Conservation (phyloP, 2,329 filamentous ascomycete species). For the Alternaria hordeiaustralica region DNA sequence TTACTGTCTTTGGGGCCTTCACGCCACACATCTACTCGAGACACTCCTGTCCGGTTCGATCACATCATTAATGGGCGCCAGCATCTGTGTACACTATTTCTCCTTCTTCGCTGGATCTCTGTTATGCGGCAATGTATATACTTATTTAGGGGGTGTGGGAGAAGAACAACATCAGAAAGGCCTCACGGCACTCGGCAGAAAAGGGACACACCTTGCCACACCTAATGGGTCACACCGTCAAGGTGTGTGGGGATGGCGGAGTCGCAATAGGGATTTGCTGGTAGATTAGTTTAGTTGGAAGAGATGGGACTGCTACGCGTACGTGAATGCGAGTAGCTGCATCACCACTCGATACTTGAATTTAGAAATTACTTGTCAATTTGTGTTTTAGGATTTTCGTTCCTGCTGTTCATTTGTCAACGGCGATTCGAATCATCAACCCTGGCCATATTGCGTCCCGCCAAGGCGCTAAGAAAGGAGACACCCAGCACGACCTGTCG, state of each 20-base stretch:
- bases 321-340: conserved; percentile 11
- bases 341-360: conserved; percentile 19
- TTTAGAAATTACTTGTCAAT: background rate
- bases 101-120: conserved; percentile 17
- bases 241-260: conserved; percentile 6
- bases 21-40: background rate
- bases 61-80: conserved; percentile 24
- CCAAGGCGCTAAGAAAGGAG: background rate
- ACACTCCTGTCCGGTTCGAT: conserved; percentile 9
- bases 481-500: background rate
- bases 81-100: conserved; percentile 29
- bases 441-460: background rate
- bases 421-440: background rate
- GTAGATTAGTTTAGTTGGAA: conserved; percentile 3
- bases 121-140: conserved; percentile 39
- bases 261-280: background rate
- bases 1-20: background rate
- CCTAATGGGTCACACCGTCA: conserved; percentile 2
- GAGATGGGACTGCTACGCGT: conserved; percentile 17
- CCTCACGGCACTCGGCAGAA: conserved; percentile 6
- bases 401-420: background rate
- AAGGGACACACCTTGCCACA: conserved; percentile 2
- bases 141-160: conserved; percentile 1
- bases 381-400: background rate
- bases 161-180: background rate